Evolutionary conservation across 768 basidiomycete genomes (phyloP).

Genomic region (Pleurotus djamor): DNA sequence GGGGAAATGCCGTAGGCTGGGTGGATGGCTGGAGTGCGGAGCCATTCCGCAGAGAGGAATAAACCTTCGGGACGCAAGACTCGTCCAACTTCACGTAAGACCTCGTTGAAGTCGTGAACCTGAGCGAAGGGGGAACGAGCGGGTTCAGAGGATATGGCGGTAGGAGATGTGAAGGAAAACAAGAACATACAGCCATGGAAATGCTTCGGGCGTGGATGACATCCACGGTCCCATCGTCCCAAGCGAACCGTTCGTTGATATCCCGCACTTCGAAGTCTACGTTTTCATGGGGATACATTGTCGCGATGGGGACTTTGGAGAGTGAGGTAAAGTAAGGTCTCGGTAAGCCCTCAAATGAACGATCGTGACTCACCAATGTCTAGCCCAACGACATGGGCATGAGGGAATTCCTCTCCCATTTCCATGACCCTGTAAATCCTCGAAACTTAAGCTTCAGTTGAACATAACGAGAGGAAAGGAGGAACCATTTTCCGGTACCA

Average conservation of each 20-base stretch:
- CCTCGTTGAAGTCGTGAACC: conserved; percentile 50
- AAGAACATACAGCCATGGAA: conserved; percentile 56
- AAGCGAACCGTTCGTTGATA: conserved; percentile 50
- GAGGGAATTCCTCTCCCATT: conserved; percentile 66
- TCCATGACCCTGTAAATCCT: conserved; percentile 60
- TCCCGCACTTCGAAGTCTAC: conserved; percentile 69
- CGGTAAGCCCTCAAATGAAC: conserved; percentile 1
- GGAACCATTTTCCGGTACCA: conserved; percentile 73
- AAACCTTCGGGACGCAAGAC: conserved; percentile 71
- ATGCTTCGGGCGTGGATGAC: conserved; percentile 64
- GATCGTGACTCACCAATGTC: conserved; percentile 63
- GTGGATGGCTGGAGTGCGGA: conserved; percentile 36
- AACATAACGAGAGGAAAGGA: conserved; percentile 13
- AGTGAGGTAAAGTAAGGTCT: not conserved
- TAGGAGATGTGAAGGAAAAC: not conserved
- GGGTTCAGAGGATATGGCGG: not conserved
- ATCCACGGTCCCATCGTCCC: conserved; percentile 55
- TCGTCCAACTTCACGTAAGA: conserved; percentile 59
- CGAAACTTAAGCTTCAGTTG: conserved; percentile 9
- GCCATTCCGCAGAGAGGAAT: conserved; percentile 66
- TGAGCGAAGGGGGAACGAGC: conserved; percentile 20
- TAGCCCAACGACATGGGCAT: conserved; percentile 64
- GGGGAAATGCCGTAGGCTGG: conserved; percentile 22
- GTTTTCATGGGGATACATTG: conserved; percentile 56
- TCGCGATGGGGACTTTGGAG: conserved; percentile 65